Percentiles rank a stretch among this genome's conserved stretches.
phyloP scores from a whole-genome alignment of 768 basidiomycete species.

The Lactifluus hygrophoroides region DNA sequence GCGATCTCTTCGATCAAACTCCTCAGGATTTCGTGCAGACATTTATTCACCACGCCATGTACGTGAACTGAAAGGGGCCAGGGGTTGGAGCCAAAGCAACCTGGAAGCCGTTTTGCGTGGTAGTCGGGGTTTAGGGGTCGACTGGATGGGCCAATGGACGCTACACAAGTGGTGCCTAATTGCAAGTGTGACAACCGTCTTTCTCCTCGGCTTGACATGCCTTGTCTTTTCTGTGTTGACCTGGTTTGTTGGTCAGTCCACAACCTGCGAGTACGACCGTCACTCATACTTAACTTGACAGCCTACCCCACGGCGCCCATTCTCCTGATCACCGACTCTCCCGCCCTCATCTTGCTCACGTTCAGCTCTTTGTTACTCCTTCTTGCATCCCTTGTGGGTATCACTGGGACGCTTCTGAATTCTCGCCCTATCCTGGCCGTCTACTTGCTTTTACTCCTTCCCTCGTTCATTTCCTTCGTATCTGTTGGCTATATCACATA shows the following conservation, averaged over 20 bases:
- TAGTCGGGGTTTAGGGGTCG: constrained; percentile 32
- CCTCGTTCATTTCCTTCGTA: constrained; percentile 46
- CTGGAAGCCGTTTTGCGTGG: constrained; percentile 26
- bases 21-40: neutral
- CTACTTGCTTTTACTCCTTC: constrained; percentile 63
- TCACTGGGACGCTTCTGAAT: constrained; percentile 53
- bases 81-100: constrained; percentile 1
- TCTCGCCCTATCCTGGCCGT: constrained; percentile 59
- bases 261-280: neutral
- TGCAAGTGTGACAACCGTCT: constrained; percentile 44
- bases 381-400: constrained; percentile 50
- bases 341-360: constrained; percentile 47
- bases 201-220: constrained; percentile 44
- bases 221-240: constrained; percentile 46
- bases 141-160: constrained; percentile 45
- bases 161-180: constrained; percentile 54
- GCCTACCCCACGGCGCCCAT: constrained; percentile 58
- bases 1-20: constrained; percentile 22
- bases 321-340: constrained; percentile 50
- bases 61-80: constrained; percentile 8
- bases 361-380: constrained; percentile 48
- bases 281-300: constrained; percentile 23
- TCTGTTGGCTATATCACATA: constrained; percentile 59
- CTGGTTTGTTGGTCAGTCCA: constrained; percentile 51
- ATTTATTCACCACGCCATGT: constrained; percentile 12